Evolutionary conservation across 2,329 filamentous ascomycete genomes (phyloP), one percentile per base, ranked within the genome.

Genomic region (Aspergillus sojae): DNA sequence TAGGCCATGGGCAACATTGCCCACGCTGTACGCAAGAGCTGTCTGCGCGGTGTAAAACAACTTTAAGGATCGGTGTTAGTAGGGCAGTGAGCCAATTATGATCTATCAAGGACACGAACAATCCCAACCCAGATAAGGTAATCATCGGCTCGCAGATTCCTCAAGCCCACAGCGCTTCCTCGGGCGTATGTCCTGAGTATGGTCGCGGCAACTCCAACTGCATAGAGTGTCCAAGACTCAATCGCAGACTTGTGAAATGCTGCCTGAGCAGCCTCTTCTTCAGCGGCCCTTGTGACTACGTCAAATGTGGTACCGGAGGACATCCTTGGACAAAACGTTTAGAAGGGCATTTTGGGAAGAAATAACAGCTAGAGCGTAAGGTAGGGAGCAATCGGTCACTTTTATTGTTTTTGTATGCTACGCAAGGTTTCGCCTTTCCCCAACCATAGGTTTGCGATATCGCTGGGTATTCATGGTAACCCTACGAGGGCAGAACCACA

Each of bases 61-160:
- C 81, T 85, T 32, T 30, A 52, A 5, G 10, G n/a, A 61, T 23
- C 23, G 10, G 16, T 55, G 62, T 71, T 55, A 71, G 50, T 41
- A 28, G 48, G 43, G 2, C 19, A 21, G 2, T 2, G 21, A 2
- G 34, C 11, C 19, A 2, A 12, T 23, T 21, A 30, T 3, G 2
- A 12, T 56, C 21, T 9, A 60, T 16, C 45, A 7, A 71, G 46
- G 52, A 45, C 12, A 68, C 80, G 61, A 69, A 86, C 83, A 63
- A 80, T 78, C 30, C 79, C 84, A n/a, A 85, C 30, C 65, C 82
- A 75, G 70, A 86, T 84, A 19, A 88, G 70, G 64, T 84, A 86
- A 65, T 89, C 86, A 67, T 62, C 86, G 81, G 14, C 81, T 78
- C 21, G 70, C 46, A 76, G 53, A 64, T 71, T 61, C 57, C 66